Evolutionary conservation across 2,329 filamentous ascomycete genomes (phyloP), one percentile per base, ranked within the genome.

Genomic region (Rhynchosporium graminicola): DNA sequence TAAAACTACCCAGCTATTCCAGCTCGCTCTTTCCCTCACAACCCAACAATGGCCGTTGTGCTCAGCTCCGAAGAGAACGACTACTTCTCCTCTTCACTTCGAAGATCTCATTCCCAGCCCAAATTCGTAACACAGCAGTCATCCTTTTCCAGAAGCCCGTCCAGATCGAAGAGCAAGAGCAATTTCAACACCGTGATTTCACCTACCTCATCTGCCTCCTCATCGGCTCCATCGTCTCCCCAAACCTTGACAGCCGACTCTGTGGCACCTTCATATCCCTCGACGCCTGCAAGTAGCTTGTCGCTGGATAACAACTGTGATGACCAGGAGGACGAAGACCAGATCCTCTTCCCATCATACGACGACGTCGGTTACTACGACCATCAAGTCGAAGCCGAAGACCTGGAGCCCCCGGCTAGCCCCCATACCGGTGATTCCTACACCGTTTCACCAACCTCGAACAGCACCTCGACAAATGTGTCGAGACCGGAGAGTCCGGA

Each of bases 231-330:
- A n/a, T 84, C 84, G 0, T 86, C 84, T 38, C 84, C 85, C 31
- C 78, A 78, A 59, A 80, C 80, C 13, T 65, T 80, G 42, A 80
- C 81, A 60, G 77, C 77, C 60, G 83, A 84, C 65, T 84, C 77
- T 73, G 52, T 77, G 28, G 78, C 81, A 71, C 80, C 82, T 4
- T 87, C 86, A 1, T 84, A 81, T 72, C 79, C 80, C 29, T 88
- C 87, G 2, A 89, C 86, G 3, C 83, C 86, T 4, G 82, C 83
- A 20, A 87, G 85, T 69, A 88, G 83, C 68, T 76, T 74, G 83
- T 87, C 33, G 82, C 92, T 51, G 83, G 92, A 67, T 92, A 97
- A 97, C 77, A 97, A 97, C 74, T 83, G 97, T 52, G 91, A 98
- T 73, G 87, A 94, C 65, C 97, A 94, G 91, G 87, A 85, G 66